These are phyloP conservation scores for Alternaria hordeiaustralica DNA, from an alignment of 2,329 filamentous ascomycete species.

Conservation along the genomic window DNA sequence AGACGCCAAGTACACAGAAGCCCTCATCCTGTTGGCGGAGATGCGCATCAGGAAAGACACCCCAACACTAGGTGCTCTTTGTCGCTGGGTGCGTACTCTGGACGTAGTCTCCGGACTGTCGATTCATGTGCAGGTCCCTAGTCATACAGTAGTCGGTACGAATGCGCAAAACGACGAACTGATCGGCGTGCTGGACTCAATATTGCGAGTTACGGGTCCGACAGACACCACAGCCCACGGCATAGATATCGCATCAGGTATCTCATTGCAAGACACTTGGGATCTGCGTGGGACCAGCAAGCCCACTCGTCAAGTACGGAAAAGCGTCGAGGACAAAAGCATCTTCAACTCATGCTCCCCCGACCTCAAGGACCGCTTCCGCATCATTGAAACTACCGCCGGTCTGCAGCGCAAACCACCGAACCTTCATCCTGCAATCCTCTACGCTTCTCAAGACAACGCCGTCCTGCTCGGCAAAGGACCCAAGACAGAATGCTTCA, in stretches of 20 bases:
- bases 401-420: slow-evolving; percentile 69
- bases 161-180: slow-evolving; percentile 59
- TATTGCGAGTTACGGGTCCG: slow-evolving; percentile 68
- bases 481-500: slow-evolving; percentile 60
- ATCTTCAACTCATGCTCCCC: slow-evolving; percentile 41
- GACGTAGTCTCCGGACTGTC: slow-evolving; percentile 72
- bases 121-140: slow-evolving; percentile 57
- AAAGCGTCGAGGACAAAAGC: slow-evolving; percentile 65
- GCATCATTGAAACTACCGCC: slow-evolving; percentile 67
- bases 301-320: slow-evolving; percentile 57
- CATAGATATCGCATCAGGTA: slow-evolving; percentile 44
- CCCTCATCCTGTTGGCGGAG: slow-evolving; percentile 69
- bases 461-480: slow-evolving; percentile 59
- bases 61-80: slow-evolving; percentile 72
- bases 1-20: slow-evolving; percentile 71
- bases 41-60: slow-evolving; percentile 71
- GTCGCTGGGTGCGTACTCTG: slow-evolving; percentile 74
- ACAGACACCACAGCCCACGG: slow-evolving; percentile 56
- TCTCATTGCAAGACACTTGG: slow-evolving; percentile 67
- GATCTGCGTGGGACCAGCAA: slow-evolving; percentile 58
- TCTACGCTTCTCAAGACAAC: slow-evolving; percentile 67
- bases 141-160: slow-evolving; percentile 35
- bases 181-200: slow-evolving; percentile 67
- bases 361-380: slow-evolving; percentile 51
- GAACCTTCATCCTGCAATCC: slow-evolving; percentile 70